phyloP scores from a whole-genome alignment of 1,284 basidiomycete species.

The Gymnopus androsaceus region DNA sequence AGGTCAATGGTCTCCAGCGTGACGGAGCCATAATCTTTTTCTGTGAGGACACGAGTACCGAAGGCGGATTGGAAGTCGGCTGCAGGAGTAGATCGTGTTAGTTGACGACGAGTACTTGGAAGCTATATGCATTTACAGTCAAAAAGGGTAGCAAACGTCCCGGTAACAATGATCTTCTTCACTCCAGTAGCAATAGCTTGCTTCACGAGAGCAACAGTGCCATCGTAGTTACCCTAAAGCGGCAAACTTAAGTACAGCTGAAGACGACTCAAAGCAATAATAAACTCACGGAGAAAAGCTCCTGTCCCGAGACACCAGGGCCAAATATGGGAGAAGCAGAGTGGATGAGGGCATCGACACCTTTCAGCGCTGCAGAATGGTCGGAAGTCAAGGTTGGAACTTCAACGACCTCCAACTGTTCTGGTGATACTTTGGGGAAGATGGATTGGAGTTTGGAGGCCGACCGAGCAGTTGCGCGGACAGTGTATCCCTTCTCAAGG shows the following conservation, averaged over 20 bases:
- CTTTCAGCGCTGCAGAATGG: slow-evolving; percentile 7
- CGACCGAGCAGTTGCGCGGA: slow-evolving; percentile 9
- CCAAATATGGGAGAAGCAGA: slow-evolving; percentile 6
- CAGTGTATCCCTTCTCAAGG: slow-evolving; percentile 8
- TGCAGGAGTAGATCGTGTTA: not conserved
- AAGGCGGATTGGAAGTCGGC: slow-evolving; percentile 14
- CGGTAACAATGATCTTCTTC: slow-evolving; percentile 14
- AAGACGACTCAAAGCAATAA: not conserved
- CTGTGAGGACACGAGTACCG: slow-evolving; percentile 4
- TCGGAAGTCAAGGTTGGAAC: slow-evolving; percentile 6
- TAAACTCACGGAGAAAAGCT: slow-evolving; percentile 5
- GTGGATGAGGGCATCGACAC: slow-evolving; percentile 13
- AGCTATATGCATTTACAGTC: not conserved
- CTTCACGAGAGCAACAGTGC: slow-evolving; percentile 11
- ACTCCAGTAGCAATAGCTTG: slow-evolving; percentile 11
- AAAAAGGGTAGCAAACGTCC: slow-evolving; percentile 8
- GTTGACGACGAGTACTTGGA: not conserved
- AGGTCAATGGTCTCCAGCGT: slow-evolving; percentile 6
- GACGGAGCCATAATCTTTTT: slow-evolving; percentile 12
- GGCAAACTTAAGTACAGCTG: not conserved
- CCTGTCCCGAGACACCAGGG: slow-evolving; percentile 5
- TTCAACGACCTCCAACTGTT: slow-evolving; percentile 10
- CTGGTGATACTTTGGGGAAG: slow-evolving; percentile 9
- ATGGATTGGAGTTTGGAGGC: slow-evolving; percentile 6
- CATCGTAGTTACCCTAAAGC: slow-evolving; percentile 13